Evolutionary conservation across 2,329 filamentous ascomycete genomes (phyloP).

Genomic region (Exophiala oligosperma): DNA sequence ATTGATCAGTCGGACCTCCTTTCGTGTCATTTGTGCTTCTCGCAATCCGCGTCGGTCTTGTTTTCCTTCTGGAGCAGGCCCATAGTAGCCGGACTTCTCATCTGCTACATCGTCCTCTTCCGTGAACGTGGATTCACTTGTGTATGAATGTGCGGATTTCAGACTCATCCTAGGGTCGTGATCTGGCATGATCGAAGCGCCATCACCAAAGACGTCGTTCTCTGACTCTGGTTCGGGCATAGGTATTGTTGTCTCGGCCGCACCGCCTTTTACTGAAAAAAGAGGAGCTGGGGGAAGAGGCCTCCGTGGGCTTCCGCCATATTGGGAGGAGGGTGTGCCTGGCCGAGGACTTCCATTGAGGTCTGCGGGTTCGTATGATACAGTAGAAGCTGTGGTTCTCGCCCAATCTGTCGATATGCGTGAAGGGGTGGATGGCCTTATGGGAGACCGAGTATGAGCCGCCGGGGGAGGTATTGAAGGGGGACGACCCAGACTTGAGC

Average conservation of each 20-base stretch:
- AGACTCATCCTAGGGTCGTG: conserved; percentile 58
- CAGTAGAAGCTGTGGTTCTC: conserved; percentile 68
- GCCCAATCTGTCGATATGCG: conserved; percentile 58
- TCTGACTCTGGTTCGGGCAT: conserved; percentile 60
- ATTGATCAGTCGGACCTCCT: conserved; percentile 95
- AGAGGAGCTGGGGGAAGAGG: conserved; percentile 86
- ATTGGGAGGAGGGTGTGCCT: conserved; percentile 84
- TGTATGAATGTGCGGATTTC: conserved; percentile 64
- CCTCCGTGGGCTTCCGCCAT: conserved; percentile 82
- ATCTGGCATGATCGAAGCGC: conserved; percentile 47
- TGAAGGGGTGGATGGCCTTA: conserved; percentile 57
- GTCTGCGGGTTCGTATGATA: conserved; percentile 81
- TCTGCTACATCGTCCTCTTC: conserved; percentile 45
- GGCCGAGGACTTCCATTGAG: conserved; percentile 87
- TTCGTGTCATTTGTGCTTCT: conserved; percentile 83
- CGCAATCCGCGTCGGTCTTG: conserved; percentile 86
- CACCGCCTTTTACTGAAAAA: conserved; percentile 55
- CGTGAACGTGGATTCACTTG: conserved; percentile 61
- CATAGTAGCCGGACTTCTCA: conserved; percentile 74
- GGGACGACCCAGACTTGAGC: conserved; percentile 43
- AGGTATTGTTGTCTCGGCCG: conserved; percentile 65
- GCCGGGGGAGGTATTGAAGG: conserved; percentile 44
- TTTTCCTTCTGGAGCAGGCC: conserved; percentile 79
- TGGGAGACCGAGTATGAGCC: conserved; percentile 44
- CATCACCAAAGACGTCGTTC: conserved; percentile 71